Percentiles rank a stretch among this genome's conserved stretches.
Conservation (phyloP, 179 eudicot genomes). For the Heliamphora pulchella region DNA sequence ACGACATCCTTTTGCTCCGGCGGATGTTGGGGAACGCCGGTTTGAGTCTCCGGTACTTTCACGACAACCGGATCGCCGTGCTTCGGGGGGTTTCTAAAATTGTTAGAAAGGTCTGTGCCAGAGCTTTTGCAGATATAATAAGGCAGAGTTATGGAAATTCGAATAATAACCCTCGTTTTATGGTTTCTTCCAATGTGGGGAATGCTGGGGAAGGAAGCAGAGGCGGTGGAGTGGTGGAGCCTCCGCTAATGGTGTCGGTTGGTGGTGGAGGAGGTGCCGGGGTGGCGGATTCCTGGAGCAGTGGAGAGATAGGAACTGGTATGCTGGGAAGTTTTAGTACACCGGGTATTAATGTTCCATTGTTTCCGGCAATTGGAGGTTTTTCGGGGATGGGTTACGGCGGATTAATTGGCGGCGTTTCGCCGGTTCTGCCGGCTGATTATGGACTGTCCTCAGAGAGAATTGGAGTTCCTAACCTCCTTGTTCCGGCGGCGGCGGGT, state of each 20-base stretch:
- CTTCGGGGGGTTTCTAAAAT: conserved; percentile 26
- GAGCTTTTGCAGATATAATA: conserved; percentile 43
- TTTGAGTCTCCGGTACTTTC: conserved; percentile 26
- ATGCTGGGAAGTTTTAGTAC: too few relatives aligned
- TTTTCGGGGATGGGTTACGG: neutral
- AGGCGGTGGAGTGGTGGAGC: neutral
- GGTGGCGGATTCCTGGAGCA: too few relatives aligned
- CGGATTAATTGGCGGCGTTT: neutral
- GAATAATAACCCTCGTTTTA: neutral
- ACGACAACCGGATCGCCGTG: conserved; percentile 30
- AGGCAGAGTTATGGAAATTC: too few relatives aligned
- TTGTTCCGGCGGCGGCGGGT: neutral
- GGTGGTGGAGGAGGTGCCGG: neutral
- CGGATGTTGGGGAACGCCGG: conserved; percentile 12
- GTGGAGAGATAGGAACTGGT: too few relatives aligned
- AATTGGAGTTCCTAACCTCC: neutral
- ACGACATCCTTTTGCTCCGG: conserved; percentile 26
- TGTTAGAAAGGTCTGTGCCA: conserved; percentile 29
- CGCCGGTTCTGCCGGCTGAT: neutral
- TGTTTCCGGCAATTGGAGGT: neutral
- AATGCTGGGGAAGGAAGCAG: neutral
- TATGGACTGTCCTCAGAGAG: neutral
- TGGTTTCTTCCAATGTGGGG: neutral
- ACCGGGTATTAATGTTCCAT: neutral
- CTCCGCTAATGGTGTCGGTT: neutral